These are phyloP conservation scores for Uronychia binucleata DNA, from an alignment of 73 alveolate genomes.

Conservation along the genomic window DNA sequence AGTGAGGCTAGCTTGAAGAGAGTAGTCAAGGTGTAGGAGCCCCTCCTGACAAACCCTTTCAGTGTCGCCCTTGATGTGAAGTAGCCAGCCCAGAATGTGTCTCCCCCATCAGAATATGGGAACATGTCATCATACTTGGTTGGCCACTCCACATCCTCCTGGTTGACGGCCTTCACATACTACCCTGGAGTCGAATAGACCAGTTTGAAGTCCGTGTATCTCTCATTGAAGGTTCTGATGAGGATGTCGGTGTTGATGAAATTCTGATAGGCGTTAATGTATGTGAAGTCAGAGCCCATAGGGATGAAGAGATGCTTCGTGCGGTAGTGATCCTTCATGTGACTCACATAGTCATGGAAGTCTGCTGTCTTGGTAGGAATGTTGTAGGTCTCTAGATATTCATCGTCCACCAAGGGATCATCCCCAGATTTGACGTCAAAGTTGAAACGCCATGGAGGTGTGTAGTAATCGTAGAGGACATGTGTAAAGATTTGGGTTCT, in stretches of 20 bases:
- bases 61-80: slow-evolving; percentile 32
- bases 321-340: slow-evolving; percentile 51
- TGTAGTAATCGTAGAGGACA: slow-evolving; percentile 53
- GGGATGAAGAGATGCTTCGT: slow-evolving; percentile 67
- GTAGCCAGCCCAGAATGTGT: slow-evolving; percentile 28
- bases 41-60: slow-evolving; percentile 23
- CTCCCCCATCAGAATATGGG: slow-evolving; percentile 87
- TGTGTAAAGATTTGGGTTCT: slow-evolving; percentile 43
- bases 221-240: slow-evolving; percentile 64
- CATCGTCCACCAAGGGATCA: slow-evolving; percentile 40
- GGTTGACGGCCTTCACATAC: slow-evolving; percentile 80
- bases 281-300: slow-evolving; percentile 69
- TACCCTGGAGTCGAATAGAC: slow-evolving; percentile 94
- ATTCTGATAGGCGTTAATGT: slow-evolving; percentile 60
- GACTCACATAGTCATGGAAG: slow-evolving; percentile 34
- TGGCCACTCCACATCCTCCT: slow-evolving; percentile 71
- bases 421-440: slow-evolving; percentile 44
- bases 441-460: slow-evolving; percentile 66
- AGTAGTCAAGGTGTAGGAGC: slow-evolving; percentile 13
- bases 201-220: slow-evolving; percentile 66
- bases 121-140: slow-evolving; percentile 85
- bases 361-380: slow-evolving; percentile 49
- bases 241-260: slow-evolving; percentile 69
- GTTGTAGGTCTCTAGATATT: slow-evolving; percentile 51
- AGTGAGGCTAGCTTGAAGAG: slow-evolving; percentile 6